Conservation (phyloP, 179 eudicot species). For the Silene coronaria region DNA sequence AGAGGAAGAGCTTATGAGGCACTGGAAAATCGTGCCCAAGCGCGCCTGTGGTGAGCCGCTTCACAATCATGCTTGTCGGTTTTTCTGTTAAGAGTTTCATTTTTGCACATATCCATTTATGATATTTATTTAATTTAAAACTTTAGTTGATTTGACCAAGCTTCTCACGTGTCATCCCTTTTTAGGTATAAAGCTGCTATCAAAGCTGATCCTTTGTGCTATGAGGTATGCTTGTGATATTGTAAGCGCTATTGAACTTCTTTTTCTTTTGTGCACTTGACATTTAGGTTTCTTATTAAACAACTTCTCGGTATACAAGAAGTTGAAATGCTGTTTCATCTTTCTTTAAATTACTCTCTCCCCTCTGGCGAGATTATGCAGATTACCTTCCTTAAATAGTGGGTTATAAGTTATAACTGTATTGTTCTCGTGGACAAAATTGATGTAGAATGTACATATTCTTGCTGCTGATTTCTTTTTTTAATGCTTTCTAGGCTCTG, state of each 20-base stretch:
- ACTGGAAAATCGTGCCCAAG: constrained; percentile 87
- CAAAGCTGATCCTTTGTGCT: constrained; percentile 91
- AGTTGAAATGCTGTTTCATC: constrained; percentile 6
- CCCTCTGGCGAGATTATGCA: neutral
- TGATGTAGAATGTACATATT: neutral
- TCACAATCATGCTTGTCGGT: neutral
- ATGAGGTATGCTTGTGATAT: constrained; percentile 57
- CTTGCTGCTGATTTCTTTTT: constrained; percentile 14
- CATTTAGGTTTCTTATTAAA: neutral
- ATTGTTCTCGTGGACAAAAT: neutral
- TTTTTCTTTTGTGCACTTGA: neutral
- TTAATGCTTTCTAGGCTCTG: constrained; percentile 56
- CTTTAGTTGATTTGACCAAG: neutral
- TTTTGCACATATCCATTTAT: neutral
- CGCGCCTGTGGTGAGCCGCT: constrained; percentile 72
- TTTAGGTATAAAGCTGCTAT: constrained; percentile 94
- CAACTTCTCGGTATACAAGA: neutral
- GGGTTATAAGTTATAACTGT: neutral
- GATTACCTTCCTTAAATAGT: neutral
- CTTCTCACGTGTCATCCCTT: neutral
- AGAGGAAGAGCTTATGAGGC: constrained; percentile 98
- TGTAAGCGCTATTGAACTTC: neutral
- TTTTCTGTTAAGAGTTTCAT: neutral
- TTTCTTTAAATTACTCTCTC: neutral
- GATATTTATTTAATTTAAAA: neutral